Conservation (phyloP, 352 stramenopile genomes). For the Globisporangium viniferum region DNA sequence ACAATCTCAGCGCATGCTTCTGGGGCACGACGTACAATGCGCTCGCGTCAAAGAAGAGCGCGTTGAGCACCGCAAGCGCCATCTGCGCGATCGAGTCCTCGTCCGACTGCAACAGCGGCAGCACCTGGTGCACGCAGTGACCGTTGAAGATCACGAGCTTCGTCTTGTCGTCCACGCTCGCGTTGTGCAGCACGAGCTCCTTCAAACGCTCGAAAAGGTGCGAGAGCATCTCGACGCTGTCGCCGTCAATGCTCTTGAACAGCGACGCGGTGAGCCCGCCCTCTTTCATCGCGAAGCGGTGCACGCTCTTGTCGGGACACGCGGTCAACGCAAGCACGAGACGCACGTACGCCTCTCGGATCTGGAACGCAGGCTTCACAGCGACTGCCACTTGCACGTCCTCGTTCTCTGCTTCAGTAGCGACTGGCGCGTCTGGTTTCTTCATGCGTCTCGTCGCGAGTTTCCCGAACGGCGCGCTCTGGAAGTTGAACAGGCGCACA, state of each 20-base stretch:
- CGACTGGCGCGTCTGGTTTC: constrained; percentile 25
- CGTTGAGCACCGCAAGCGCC: constrained; percentile 37
- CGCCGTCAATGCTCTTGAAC: constrained; percentile 76
- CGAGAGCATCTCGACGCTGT: constrained; percentile 53
- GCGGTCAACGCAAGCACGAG: constrained; percentile 59
- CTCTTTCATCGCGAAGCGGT: constrained; percentile 78
- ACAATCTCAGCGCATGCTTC: constrained; percentile 39
- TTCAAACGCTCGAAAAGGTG: constrained; percentile 42
- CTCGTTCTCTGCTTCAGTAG: constrained; percentile 5
- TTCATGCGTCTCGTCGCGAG: constrained; percentile 60
- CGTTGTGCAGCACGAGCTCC: constrained; percentile 51
- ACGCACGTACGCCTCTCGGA: constrained; percentile 61
- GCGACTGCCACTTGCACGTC: background rate
- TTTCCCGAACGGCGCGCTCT: constrained; percentile 58
- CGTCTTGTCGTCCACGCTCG: constrained; percentile 46
- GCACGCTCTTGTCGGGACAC: constrained; percentile 72
- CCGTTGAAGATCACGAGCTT: constrained; percentile 67
- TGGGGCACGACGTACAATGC: constrained; percentile 55
- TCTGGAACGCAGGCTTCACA: constrained; percentile 41
- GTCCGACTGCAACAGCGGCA: constrained; percentile 62
- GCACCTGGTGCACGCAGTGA: constrained; percentile 57
- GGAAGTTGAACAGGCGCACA: constrained; percentile 80
- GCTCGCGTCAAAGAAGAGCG: constrained; percentile 55
- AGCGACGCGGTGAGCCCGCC: constrained; percentile 57
- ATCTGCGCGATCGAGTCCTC: constrained; percentile 38